Percentiles rank a stretch among this genome's conserved stretches.
Evolutionary conservation across 2,329 filamentous ascomycete species (phyloP).

Genomic region (Chaetoscypha palmicola): DNA sequence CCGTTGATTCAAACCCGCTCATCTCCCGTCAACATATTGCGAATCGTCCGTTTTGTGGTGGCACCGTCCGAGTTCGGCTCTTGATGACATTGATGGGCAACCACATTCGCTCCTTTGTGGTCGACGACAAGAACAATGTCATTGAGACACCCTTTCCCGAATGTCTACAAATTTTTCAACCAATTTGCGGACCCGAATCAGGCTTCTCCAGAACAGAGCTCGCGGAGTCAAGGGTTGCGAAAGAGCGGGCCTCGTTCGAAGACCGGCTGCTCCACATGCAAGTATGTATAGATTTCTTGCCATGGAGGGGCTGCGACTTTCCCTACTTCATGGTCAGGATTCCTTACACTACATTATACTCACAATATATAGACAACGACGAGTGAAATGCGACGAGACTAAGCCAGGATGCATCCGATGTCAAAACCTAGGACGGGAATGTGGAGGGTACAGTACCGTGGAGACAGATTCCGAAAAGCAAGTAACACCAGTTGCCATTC

Average conservation of each 20-base stretch:
- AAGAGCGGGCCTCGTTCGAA: constrained; percentile 31
- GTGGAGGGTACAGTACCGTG: constrained; percentile 28
- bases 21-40: background rate
- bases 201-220: constrained; percentile 27
- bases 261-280: constrained; percentile 31
- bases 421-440: constrained; percentile 30
- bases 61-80: constrained; percentile 5
- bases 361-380: constrained; percentile 25
- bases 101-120: constrained; percentile 9
- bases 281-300: constrained; percentile 23
- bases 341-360: constrained; percentile 7
- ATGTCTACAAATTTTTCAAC: constrained; percentile 32
- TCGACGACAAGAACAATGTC: constrained; percentile 26
- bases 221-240: constrained; percentile 29
- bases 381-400: constrained; percentile 32
- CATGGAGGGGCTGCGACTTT: constrained; percentile 1
- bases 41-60: constrained; percentile 1
- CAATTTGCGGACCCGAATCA: constrained; percentile 29
- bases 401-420: constrained; percentile 30
- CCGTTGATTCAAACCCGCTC: constrained; percentile 3
- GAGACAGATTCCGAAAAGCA: constrained; percentile 26
- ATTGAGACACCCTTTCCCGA: constrained; percentile 29
- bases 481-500: constrained; percentile 24
- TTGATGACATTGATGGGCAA: constrained; percentile 14
- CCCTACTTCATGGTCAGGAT: background rate